These are phyloP conservation scores for Takashimella tepidaria DNA, from an alignment of 1,284 basidiomycete species.

Conservation along the genomic window DNA sequence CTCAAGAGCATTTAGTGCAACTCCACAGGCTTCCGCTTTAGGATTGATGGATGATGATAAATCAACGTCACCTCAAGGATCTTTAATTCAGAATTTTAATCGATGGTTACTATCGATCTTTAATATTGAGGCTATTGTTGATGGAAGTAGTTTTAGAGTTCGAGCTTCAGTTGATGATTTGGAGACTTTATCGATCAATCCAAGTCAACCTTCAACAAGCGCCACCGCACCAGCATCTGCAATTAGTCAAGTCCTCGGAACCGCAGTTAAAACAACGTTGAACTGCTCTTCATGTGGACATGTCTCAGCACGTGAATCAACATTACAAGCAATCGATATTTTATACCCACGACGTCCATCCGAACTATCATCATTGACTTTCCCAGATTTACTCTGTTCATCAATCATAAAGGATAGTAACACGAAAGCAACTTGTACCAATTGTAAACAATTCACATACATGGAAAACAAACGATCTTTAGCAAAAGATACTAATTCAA, in stretches of 20 bases:
- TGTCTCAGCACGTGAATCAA: conserved; percentile 63
- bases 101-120: conserved; percentile 68
- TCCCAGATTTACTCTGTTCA: conserved; percentile 64
- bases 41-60: conserved; percentile 85
- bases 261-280: conserved; percentile 67
- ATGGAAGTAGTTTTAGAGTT: conserved; percentile 30
- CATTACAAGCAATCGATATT: conserved; percentile 79
- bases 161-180: conserved; percentile 10
- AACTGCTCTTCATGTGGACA: conserved; percentile 71
- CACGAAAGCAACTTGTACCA: conserved; percentile 78
- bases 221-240: conserved; percentile 50
- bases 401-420: conserved; percentile 76
- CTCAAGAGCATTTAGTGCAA: conserved; percentile 80
- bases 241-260: conserved; percentile 73
- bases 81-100: conserved; percentile 91
- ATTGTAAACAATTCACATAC: conserved; percentile 70
- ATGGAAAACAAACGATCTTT: conserved; percentile 71
- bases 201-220: not conserved
- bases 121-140: conserved; percentile 33
- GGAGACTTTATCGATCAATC: not conserved
- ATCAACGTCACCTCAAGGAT: conserved; percentile 64
- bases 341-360: conserved; percentile 58
- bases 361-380: conserved; percentile 35
- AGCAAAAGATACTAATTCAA: conserved; percentile 51
- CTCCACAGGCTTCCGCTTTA: conserved; percentile 70